phyloP scores from a whole-genome alignment of 192 early-diverging fungal species.

The Spizellomyces sp. region DNA sequence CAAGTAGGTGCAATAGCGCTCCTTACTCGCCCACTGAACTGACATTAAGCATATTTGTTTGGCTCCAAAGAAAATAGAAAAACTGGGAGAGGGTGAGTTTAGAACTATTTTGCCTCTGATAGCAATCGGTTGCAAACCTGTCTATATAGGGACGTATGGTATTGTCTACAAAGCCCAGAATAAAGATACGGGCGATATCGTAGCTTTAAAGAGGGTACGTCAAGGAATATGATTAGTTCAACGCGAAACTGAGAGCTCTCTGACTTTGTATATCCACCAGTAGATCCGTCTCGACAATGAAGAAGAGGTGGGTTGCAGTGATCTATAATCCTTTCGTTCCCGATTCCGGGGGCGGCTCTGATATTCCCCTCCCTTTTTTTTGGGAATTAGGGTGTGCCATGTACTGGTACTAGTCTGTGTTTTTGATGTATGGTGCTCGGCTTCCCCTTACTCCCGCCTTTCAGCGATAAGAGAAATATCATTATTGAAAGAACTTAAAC shows the following conservation, averaged over 20 bases:
- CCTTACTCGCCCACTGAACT: background rate
- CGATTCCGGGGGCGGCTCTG: background rate
- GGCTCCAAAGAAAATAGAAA: slow-evolving; percentile 88
- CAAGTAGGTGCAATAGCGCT: slow-evolving; percentile 5
- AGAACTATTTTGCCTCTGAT: slow-evolving; percentile 4
- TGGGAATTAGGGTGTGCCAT: slow-evolving; percentile 44
- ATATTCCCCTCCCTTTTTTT: background rate
- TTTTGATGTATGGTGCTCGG: background rate
- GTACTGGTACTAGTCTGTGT: slow-evolving; percentile 36
- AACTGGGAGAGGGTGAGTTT: slow-evolving; percentile 83
- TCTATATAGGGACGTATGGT: slow-evolving; percentile 73
- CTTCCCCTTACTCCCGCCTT: background rate
- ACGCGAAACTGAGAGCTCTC: slow-evolving; percentile 28
- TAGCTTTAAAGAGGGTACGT: slow-evolving; percentile 88
- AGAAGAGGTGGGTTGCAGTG: slow-evolving; percentile 29
- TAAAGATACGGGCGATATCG: slow-evolving; percentile 91
- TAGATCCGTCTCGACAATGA: slow-evolving; percentile 57
- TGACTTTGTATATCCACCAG: background rate
- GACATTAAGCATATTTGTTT: background rate
- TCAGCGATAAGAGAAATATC: slow-evolving; percentile 82
- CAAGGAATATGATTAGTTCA: background rate
- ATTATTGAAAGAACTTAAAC: slow-evolving; percentile 78
- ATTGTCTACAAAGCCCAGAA: slow-evolving; percentile 99
- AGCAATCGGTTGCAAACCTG: background rate
- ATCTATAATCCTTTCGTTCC: background rate